phyloP scores from a whole-genome alignment of 169 alveolate genomes.

The Cyclospora cayetanensis region DNA sequence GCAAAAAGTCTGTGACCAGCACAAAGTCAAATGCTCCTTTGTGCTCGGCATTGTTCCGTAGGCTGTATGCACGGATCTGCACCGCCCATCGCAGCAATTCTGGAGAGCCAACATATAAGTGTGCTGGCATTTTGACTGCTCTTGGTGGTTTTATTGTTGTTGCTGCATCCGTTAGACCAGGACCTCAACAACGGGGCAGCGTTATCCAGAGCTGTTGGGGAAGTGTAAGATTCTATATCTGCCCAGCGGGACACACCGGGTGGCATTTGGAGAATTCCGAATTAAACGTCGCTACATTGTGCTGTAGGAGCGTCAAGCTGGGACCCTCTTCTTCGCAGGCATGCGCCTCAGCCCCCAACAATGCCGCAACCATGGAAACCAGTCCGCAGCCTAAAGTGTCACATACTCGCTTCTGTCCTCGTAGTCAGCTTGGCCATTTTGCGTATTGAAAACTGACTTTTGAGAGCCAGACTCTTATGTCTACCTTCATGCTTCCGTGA shows the following conservation, averaged over 20 bases:
- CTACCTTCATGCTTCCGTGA: too few species aligned
- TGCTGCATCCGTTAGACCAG: neutral
- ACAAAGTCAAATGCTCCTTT: neutral
- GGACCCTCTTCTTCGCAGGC: slow-evolving; percentile 52
- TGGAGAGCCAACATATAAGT: too few species aligned
- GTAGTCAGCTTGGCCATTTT: too few species aligned
- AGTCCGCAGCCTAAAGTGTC: slow-evolving; percentile 54
- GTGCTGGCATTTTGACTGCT: too few species aligned
- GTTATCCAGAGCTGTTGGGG: neutral
- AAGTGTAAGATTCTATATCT: too few species aligned
- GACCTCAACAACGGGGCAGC: too few species aligned
- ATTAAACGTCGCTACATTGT: slow-evolving; percentile 39
- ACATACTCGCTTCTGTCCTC: too few species aligned
- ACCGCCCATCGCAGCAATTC: neutral
- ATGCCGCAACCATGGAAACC: slow-evolving; percentile 56
- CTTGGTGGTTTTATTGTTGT: too few species aligned
- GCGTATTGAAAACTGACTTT: too few species aligned
- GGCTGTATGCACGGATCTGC: slow-evolving; percentile 25
- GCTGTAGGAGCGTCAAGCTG: slow-evolving; percentile 21
- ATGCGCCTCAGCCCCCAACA: slow-evolving; percentile 60
- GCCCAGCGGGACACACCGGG: slow-evolving; percentile 12
- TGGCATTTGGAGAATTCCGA: slow-evolving; percentile 44
- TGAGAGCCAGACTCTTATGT: too few species aligned
- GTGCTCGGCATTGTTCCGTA: neutral
- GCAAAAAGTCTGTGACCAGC: slow-evolving; percentile 37